These are phyloP conservation scores for Tirmania nivea DNA, from an alignment of 495 filamentous ascomycete genomes.

Conservation along the genomic window DNA sequence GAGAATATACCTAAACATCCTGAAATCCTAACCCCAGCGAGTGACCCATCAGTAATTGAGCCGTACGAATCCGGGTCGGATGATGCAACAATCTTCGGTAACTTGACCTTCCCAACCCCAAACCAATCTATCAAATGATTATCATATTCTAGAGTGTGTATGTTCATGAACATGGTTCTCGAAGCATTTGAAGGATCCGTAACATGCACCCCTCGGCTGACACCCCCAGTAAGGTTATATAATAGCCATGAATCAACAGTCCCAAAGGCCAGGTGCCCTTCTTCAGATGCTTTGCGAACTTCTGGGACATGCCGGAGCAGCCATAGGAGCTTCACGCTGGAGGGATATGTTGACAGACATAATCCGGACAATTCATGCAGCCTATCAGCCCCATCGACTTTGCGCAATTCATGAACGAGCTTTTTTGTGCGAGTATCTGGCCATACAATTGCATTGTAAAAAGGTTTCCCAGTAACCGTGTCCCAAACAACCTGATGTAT, in stretches of 20 bases:
- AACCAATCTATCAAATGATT: slow-evolving; percentile 66
- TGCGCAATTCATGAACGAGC: slow-evolving; percentile 8
- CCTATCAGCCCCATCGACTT: slow-evolving; percentile 52
- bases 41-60: slow-evolving; percentile 36
- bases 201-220: slow-evolving; percentile 42
- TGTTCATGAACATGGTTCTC: slow-evolving; percentile 91
- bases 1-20: slow-evolving; percentile 45
- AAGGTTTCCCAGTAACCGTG: slow-evolving; percentile 56
- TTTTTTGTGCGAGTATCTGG: slow-evolving; percentile 58
- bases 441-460: slow-evolving; percentile 86
- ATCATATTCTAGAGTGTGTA: slow-evolving; percentile 70
- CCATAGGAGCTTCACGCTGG: slow-evolving; percentile 76
- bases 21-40: slow-evolving; percentile 59
- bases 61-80: slow-evolving; percentile 62
- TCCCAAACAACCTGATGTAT: slow-evolving; percentile 52
- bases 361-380: slow-evolving; percentile 61
- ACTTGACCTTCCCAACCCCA: slow-evolving; percentile 42
- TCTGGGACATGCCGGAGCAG: slow-evolving; percentile 48
- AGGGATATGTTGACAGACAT: slow-evolving; percentile 84
- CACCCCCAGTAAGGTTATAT: slow-evolving; percentile 76
- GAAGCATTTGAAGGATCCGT: slow-evolving; percentile 87
- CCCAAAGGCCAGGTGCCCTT: slow-evolving; percentile 63
- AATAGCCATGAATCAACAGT: slow-evolving; percentile 90
- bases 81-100: slow-evolving; percentile 75
- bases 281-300: slow-evolving; percentile 59